Evolutionary conservation across 139 green algal genomes (phyloP).

Genomic region (Chlorella sorokiniana): DNA sequence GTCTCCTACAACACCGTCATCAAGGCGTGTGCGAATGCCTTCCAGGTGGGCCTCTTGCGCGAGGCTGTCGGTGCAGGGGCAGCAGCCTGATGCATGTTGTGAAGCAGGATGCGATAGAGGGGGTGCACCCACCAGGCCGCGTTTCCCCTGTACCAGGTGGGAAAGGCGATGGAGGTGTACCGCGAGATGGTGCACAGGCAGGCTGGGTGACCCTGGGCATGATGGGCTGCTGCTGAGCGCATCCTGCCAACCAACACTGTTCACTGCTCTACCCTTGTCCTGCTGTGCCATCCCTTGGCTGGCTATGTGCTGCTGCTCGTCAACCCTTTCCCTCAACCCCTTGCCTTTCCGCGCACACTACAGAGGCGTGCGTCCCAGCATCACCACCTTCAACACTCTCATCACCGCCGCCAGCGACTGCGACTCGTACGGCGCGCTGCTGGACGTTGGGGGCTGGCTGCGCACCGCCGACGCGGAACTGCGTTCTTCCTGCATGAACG

Average conservation of each 20-base stretch:
- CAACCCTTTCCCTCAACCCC: neutral
- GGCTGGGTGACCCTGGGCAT: too few relatives aligned
- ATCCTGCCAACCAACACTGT: too few relatives aligned
- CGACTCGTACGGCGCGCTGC: slow-evolving; percentile 2
- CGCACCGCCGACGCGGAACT: slow-evolving; percentile 62
- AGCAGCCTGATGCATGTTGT: too few relatives aligned
- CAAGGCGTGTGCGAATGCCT: slow-evolving; percentile 80
- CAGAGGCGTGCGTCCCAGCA: slow-evolving; percentile 66
- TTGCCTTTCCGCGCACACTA: neutral
- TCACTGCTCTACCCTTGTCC: neutral
- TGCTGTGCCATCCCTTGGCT: too few relatives aligned
- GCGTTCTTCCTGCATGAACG: slow-evolving; percentile 68
- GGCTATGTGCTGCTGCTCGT: neutral
- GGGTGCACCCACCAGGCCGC: neutral
- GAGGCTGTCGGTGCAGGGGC: too few relatives aligned
- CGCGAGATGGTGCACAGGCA: slow-evolving; percentile 59
- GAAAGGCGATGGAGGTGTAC: slow-evolving; percentile 42
- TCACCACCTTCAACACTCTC: slow-evolving; percentile 72
- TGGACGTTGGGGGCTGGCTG: slow-evolving; percentile 60
- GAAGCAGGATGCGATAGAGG: too few relatives aligned
- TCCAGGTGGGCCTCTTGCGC: slow-evolving; percentile 50
- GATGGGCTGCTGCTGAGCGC: too few relatives aligned
- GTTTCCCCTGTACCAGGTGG: slow-evolving; percentile 42
- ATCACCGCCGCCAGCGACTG: slow-evolving; percentile 64
- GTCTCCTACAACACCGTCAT: slow-evolving; percentile 88